Base-by-base conservation (phyloP, 2,329 filamentous ascomycete genomes). In the Talaromyces piceae region DNA sequence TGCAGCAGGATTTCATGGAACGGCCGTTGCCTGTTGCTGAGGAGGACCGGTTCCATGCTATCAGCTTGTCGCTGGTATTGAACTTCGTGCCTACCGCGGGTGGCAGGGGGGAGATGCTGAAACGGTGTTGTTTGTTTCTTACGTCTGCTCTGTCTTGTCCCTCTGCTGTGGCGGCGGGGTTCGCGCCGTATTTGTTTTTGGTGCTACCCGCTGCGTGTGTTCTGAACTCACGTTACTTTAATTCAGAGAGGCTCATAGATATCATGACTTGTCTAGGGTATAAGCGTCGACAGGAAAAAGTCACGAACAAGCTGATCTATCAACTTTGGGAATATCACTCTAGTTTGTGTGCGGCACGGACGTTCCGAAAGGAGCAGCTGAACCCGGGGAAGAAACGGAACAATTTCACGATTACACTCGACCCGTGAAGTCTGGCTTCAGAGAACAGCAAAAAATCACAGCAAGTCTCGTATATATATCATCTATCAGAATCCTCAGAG, bases 1-100 rank as follows among this genome's bases (percentile, higher is more conserved):
- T 83, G 52, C 83, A 94, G 67, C 89, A 96, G 65, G 89, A 98
- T 67, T 97, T 98, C 63, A 95, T 98, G 91, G 73, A 88, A 58
- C 79, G 90, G 23, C 87, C 90, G 0, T 68, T 91, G 3, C 91
- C 91, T 0, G 27, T 47, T 4, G 67, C 58, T 6, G 25, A 47
- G 5, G 73, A 78, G 5, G 83, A 90, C 37, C 75, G 74, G 20
- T 97, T 97, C 65, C 88, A 98, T 65, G 81, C 97, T 47, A 85
- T 98, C 61, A 95, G 90, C 46, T 75, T 98, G 22, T 95, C 90
- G 7, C 74, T 98, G 49, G 93, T 98, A 4, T 76, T 98, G 56
- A 98, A 98, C 68, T 98, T 90, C 63, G 91, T 97, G 3, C 88
- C 91, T 0, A 84, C 91, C 58, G 79, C 89, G 3, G 71, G 72